phyloP scores from a whole-genome alignment of 2,329 filamentous ascomycete genomes.

The Fusarium humuli region DNA sequence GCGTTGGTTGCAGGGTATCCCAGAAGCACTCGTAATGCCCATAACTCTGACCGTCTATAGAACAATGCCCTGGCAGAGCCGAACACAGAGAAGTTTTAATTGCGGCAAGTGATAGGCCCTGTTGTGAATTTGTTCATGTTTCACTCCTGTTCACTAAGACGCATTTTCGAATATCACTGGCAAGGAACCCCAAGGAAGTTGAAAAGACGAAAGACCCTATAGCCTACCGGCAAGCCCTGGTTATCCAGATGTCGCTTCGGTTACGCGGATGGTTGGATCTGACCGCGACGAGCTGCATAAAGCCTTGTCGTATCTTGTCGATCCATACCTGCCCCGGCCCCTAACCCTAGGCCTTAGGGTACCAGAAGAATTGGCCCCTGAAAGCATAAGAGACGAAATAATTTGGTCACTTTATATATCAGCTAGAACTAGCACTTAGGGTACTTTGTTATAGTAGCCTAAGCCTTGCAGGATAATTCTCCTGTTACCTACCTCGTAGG shows the following conservation, averaged over 20 bases:
- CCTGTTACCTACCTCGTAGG: not conserved
- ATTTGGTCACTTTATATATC: not conserved
- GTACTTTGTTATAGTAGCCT: not conserved
- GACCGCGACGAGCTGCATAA: not conserved
- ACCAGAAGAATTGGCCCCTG: not conserved
- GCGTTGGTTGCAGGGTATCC: not conserved
- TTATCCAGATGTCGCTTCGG: not conserved
- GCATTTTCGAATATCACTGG: not conserved
- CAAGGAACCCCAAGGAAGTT: not conserved
- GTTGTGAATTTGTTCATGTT: not conserved
- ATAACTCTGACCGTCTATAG: not conserved
- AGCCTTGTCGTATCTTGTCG: not conserved
- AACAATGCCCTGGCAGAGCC: not conserved
- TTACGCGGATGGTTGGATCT: not conserved
- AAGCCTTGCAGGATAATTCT: not conserved
- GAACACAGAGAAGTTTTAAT: not conserved
- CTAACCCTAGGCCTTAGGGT: not conserved
- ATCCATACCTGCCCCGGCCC: not conserved
- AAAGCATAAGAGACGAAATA: not conserved
- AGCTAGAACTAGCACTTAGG: rapidly evolving
- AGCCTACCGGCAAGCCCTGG: not conserved
- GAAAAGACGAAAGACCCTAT: not conserved
- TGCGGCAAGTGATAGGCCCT: not conserved
- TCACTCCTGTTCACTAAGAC: not conserved
- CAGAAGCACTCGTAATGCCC: not conserved